Conservation (phyloP, 257 asterid species). For the Solanum boliviense region DNA sequence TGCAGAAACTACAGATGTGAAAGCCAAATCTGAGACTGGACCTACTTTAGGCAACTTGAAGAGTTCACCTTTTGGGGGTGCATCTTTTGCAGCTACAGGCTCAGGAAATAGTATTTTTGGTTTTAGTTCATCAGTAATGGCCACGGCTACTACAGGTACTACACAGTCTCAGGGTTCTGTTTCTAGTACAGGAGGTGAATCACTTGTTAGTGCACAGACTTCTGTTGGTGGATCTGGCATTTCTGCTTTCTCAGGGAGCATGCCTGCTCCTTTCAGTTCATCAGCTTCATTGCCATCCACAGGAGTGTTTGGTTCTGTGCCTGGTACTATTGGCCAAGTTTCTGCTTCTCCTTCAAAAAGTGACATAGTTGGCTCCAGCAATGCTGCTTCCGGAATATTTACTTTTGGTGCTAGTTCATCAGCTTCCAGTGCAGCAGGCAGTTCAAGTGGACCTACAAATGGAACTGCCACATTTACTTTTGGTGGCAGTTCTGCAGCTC, state of each 20-base stretch:
- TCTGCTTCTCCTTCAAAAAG: background rate
- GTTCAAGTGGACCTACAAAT: background rate
- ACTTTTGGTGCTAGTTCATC: constrained; percentile 2
- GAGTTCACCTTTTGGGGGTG: constrained; percentile 10
- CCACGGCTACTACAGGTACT: background rate
- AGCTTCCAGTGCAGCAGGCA: background rate
- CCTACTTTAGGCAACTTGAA: constrained; percentile 14
- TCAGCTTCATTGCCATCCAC: constrained; percentile 21
- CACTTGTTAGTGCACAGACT: constrained; percentile 12
- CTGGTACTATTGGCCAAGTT: background rate
- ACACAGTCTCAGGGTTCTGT: constrained; percentile 25
- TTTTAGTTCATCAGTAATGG: constrained; percentile 13
- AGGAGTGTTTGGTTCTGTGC: background rate
- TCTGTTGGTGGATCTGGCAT: constrained; percentile 7
- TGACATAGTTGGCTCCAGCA: background rate
- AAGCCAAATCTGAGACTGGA: constrained; percentile 12
- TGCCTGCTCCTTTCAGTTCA: constrained; percentile 17
- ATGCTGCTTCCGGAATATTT: background rate
- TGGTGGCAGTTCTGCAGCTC: background rate
- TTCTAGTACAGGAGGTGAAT: constrained; percentile 21
- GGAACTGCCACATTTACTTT: constrained; percentile 3
- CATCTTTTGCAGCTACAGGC: constrained; percentile 20
- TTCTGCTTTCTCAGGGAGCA: constrained; percentile 5
- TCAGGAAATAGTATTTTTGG: constrained; percentile 28
- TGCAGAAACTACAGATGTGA: constrained; percentile 21